Evolutionary conservation across 176 grass and related monocot genomes (phyloP).

Genomic region (Raddia distichophylla): DNA sequence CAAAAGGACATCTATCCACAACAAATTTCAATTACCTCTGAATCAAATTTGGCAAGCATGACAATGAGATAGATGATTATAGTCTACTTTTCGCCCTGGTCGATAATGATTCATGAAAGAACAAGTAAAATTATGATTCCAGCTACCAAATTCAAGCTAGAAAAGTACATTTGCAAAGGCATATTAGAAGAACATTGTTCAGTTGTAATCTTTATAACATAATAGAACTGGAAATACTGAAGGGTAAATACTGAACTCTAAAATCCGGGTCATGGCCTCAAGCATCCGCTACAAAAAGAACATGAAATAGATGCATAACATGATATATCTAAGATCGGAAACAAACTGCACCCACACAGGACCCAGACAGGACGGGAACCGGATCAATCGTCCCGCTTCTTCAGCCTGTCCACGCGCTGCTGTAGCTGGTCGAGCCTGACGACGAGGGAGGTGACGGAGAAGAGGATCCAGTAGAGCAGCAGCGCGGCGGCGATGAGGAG

Average conservation of each 20-base stretch:
- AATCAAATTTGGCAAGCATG: not conserved
- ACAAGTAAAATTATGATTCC: not conserved
- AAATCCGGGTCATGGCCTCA: slow-evolving; percentile 30
- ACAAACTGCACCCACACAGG: slow-evolving; percentile 9
- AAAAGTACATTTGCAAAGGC: not conserved
- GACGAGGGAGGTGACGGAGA: slow-evolving; percentile 72
- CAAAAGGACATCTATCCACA: not conserved
- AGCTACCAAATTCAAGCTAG: slow-evolving; percentile 9
- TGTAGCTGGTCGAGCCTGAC: slow-evolving; percentile 73
- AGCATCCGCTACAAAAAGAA: slow-evolving; percentile 15
- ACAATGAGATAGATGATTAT: not conserved
- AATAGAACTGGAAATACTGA: slow-evolving; percentile 23
- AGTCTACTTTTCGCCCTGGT: not conserved
- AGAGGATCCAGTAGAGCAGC: slow-evolving; percentile 96
- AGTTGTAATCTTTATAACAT: not conserved
- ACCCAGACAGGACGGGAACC: not conserved
- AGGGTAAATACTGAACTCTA: slow-evolving; percentile 12
- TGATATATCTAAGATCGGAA: slow-evolving; percentile 17
- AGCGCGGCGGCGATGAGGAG: slow-evolving; percentile 89
- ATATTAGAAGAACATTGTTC: not conserved
- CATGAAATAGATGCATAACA: not conserved
- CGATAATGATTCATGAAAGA: not conserved
- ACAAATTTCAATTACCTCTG: not conserved
- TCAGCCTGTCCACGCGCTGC: slow-evolving; percentile 77
- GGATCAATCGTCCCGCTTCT: slow-evolving; percentile 79